A percentile compares a stretch with the other conserved stretches of the same genome.
These are phyloP conservation scores for Ruellia speciosa DNA, from an alignment of 305 asterid species.

Conservation along the genomic window DNA sequence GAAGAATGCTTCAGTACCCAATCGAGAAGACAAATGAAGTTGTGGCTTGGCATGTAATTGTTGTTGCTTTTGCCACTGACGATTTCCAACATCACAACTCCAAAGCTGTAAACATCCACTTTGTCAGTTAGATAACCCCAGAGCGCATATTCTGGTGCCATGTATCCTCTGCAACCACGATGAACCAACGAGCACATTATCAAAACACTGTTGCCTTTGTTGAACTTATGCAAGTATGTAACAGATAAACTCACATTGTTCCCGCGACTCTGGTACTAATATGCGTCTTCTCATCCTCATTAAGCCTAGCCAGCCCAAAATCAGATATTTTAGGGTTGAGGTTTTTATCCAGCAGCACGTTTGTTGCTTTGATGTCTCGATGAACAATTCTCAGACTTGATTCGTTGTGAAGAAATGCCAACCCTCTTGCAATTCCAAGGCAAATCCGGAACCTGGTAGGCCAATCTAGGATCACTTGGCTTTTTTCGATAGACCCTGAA, in stretches of 20 bases:
- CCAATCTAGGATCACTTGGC: constrained; percentile 69
- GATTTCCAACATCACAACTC: constrained; percentile 73
- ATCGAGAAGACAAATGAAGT: constrained; percentile 69
- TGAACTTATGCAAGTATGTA: not conserved
- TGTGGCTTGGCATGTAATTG: constrained; percentile 51
- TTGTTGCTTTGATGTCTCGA: constrained; percentile 88
- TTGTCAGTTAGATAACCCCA: constrained; percentile 90
- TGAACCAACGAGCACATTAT: constrained; percentile 1
- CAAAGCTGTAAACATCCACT: constrained; percentile 93
- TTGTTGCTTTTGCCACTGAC: constrained; percentile 84
- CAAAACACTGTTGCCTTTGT: not conserved
- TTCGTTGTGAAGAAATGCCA: constrained; percentile 86
- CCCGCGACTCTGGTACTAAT: constrained; percentile 94
- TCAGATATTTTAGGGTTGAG: constrained; percentile 84
- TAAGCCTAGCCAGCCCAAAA: constrained; percentile 85
- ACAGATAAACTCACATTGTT: constrained; percentile 57
- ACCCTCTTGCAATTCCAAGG: constrained; percentile 77
- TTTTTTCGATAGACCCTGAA: constrained; percentile 36
- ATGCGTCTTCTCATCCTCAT: constrained; percentile 76
- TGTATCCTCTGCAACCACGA: constrained; percentile 65
- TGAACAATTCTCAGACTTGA: constrained; percentile 85
- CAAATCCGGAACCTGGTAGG: constrained; percentile 66
- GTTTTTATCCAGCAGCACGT: constrained; percentile 72
- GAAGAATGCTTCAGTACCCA: constrained; percentile 42
- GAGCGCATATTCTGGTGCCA: constrained; percentile 96